Evolutionary conservation across 2,329 filamentous ascomycete genomes (phyloP).

Genomic region (Elsinoe necatrix): DNA sequence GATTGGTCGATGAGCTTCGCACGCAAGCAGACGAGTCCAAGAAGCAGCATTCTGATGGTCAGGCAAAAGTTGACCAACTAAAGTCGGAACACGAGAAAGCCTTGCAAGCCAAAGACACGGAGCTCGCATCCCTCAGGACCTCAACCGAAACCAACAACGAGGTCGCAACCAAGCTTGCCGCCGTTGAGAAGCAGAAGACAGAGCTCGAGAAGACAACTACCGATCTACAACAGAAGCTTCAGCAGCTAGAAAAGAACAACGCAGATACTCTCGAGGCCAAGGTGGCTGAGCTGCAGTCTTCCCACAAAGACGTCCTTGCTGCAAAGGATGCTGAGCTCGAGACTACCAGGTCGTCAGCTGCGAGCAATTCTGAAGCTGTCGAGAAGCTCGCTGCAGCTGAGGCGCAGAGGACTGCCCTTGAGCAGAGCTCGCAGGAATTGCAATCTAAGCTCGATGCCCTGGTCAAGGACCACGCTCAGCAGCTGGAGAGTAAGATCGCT

Average conservation of each 20-base stretch:
- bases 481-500: background rate
- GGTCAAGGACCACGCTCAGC: background rate
- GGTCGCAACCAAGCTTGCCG: background rate
- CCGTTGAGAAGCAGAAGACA: slow-evolving; percentile 1
- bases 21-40: background rate
- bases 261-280: background rate
- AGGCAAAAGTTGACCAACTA: background rate
- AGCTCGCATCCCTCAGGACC: background rate
- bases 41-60: background rate
- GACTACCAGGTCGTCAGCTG: background rate
- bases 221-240: slow-evolving; percentile 8
- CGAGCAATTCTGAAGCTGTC: background rate
- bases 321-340: slow-evolving; percentile 15
- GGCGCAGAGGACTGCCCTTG: background rate
- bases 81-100: slow-evolving; percentile 1
- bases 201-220: background rate
- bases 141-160: background rate
- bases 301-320: background rate
- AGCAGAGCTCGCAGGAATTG: background rate
- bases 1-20: background rate
- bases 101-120: background rate
- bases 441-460: background rate
- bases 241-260: background rate
- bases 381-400: background rate
- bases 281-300: background rate